phyloP scores from a whole-genome alignment of 306 rosid species.

The Leucaena leucocephala region DNA sequence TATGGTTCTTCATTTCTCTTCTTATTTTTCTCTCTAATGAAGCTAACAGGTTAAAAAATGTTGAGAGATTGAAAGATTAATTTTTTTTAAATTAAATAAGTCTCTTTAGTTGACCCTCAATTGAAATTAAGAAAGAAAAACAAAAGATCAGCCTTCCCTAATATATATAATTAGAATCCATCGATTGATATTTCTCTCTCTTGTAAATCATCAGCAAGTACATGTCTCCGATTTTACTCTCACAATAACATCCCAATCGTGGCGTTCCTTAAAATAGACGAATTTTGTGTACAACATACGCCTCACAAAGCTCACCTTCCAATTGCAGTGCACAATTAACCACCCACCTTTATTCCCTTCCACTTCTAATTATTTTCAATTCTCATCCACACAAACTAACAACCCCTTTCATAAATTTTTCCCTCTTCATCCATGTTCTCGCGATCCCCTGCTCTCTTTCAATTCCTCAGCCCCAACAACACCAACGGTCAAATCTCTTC shows the following conservation, averaged over 20 bases:
- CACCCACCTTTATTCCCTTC: slow-evolving; percentile 40
- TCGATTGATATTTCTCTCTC: too few species aligned
- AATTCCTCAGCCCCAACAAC: background rate
- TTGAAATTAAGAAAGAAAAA: too few species aligned
- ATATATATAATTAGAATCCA: too few species aligned
- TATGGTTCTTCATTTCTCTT: too few species aligned
- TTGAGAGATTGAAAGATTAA: too few species aligned
- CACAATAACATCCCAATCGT: background rate
- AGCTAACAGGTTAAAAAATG: too few species aligned
- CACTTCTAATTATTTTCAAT: slow-evolving; percentile 10
- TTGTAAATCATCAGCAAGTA: too few species aligned
- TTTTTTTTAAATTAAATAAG: too few species aligned
- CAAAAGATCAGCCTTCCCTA: too few species aligned
- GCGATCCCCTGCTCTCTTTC: background rate
- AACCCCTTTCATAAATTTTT: background rate
- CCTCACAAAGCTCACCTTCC: slow-evolving; percentile 42
- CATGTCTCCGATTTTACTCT: too few species aligned
- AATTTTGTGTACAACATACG: slow-evolving; percentile 5
- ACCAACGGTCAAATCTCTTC: slow-evolving; percentile 13
- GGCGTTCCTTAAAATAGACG: slow-evolving; percentile 42
- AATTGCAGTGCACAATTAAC: slow-evolving; percentile 44
- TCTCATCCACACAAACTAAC: background rate
- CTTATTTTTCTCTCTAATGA: too few species aligned
- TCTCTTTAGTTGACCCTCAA: too few species aligned
- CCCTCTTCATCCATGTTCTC: slow-evolving; percentile 7